Conservation (phyloP, 495 filamentous ascomycete genomes). For the Schizothecium vesticola region DNA sequence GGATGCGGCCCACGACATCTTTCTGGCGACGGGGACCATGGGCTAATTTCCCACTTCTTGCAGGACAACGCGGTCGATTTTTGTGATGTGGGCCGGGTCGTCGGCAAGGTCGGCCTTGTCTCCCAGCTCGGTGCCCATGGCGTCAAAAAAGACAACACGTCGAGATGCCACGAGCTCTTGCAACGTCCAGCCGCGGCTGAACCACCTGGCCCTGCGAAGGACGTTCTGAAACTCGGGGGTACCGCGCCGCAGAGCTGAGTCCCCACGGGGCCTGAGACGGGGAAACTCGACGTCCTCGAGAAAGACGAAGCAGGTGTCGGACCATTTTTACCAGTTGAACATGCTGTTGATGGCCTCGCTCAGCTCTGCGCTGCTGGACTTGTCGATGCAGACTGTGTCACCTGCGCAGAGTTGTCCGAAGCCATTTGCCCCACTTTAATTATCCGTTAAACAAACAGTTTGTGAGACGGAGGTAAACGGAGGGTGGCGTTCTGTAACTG, state of each 20-base stretch:
- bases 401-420: too few relatives aligned
- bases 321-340: background rate
- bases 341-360: slow-evolving; percentile 2
- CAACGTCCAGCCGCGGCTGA: background rate
- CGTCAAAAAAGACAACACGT: background rate
- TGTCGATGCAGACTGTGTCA: background rate
- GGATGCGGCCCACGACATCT: background rate
- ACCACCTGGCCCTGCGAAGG: background rate
- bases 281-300: background rate
- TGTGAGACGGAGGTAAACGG: too few relatives aligned
- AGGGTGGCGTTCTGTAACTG: too few relatives aligned
- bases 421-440: too few relatives aligned
- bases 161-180: background rate
- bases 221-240: background rate
- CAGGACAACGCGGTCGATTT: background rate
- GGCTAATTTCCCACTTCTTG: background rate
- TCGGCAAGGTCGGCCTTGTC: background rate
- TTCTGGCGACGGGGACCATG: background rate
- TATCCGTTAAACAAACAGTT: too few relatives aligned
- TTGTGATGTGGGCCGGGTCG: background rate
- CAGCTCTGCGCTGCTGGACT: slow-evolving; percentile 1
- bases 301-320: background rate
- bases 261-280: background rate
- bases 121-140: background rate
- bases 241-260: too few relatives aligned